Percentiles rank a stretch among this genome's conserved stretches.
These are phyloP conservation scores for Pichia cephalocereana DNA, from an alignment of 805 yeast species.

Conservation along the genomic window DNA sequence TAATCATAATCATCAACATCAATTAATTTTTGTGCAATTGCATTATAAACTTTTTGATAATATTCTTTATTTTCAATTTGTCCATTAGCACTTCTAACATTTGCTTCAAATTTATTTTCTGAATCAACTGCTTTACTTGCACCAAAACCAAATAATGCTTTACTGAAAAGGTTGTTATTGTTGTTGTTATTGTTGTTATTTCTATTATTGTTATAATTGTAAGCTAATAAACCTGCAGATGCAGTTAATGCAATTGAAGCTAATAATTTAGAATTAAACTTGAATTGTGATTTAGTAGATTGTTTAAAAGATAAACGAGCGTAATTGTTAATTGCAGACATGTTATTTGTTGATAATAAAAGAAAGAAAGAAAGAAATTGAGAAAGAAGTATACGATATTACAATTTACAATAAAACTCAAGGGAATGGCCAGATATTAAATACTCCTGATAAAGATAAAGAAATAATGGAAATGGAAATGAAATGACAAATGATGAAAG, in stretches of 20 bases:
- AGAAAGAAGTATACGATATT: no score
- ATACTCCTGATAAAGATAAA: no score
- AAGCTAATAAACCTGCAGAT: conserved; percentile 22
- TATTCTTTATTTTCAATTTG: conserved; percentile 35
- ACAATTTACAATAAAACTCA: no score
- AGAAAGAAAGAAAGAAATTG: no score
- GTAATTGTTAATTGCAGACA: not conserved
- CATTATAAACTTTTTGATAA: conserved; percentile 62
- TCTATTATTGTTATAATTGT: conserved; percentile 7
- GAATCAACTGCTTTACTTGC: conserved; percentile 13
- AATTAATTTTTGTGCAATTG: conserved; percentile 52
- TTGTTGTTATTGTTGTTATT: conserved; percentile 11
- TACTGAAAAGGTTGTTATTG: conserved; percentile 12
- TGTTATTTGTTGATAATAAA: not conserved
- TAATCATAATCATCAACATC: conserved; percentile 52
- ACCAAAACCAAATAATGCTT: conserved; percentile 22
- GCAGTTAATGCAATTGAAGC: conserved; percentile 16
- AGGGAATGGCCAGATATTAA: no score
- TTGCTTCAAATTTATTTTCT: conserved; percentile 5
- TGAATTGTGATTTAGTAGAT: not conserved
- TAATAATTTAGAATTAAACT: not conserved
- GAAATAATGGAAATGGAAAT: no score
- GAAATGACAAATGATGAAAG: no score
- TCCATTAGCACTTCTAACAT: conserved; percentile 26
- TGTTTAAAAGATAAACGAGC: not conserved